Conservation (phyloP, 495 filamentous ascomycete species). For the Sordaria brevicollis region DNA sequence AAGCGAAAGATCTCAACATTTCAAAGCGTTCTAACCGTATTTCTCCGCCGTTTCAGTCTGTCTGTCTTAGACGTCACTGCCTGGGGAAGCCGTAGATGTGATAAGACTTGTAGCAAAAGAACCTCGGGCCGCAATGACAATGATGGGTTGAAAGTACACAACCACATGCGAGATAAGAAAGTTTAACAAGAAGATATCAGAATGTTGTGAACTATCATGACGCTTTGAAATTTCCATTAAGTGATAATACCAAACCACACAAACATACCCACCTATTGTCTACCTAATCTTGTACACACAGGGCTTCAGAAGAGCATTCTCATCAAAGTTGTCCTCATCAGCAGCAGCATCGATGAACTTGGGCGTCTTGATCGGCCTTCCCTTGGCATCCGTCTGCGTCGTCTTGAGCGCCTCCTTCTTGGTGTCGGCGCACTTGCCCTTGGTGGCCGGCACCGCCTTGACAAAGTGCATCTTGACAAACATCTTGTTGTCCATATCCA, state of each 20-base stretch:
- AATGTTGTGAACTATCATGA: too few relatives aligned
- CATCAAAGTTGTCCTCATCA: conserved; percentile 39
- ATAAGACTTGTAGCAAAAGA: not conserved
- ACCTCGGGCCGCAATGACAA: not conserved
- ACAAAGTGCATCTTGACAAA: conserved; percentile 94
- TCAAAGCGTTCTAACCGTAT: not conserved
- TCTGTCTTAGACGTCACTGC: not conserved
- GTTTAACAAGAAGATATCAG: not conserved
- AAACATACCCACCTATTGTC: not conserved
- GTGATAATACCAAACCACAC: not conserved
- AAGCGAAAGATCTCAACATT: not conserved
- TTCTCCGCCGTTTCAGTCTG: not conserved
- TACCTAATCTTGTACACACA: conserved; percentile 93
- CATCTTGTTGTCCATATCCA: conserved; percentile 91
- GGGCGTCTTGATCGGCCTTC: conserved; percentile 36
- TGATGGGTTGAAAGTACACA: not conserved
- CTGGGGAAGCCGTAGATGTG: not conserved
- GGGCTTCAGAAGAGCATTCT: conserved; percentile 74
- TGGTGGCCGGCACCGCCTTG: conserved; percentile 57
- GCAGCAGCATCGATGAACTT: conserved; percentile 48
- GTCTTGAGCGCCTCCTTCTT: not conserved
- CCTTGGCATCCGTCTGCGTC: conserved; percentile 4
- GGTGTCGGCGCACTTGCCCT: conserved; percentile 53
- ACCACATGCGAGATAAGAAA: not conserved
- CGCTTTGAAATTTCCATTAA: not conserved